Evolutionary conservation across 2,329 filamentous ascomycete species (phyloP), one percentile per base, ranked within the genome.

Genomic region (Talaromyces sp.): DNA sequence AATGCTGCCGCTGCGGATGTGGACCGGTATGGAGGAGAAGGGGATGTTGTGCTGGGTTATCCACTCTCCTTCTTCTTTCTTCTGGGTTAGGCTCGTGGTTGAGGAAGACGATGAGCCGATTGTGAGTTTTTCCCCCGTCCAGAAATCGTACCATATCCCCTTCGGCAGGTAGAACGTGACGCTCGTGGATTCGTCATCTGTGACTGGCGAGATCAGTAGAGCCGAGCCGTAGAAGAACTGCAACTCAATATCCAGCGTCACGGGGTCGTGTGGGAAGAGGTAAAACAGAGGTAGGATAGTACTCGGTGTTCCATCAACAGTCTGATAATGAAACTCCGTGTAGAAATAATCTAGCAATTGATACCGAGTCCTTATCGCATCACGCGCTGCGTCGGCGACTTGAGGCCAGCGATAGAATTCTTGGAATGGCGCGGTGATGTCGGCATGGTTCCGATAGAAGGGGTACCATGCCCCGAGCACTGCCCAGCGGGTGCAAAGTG

Each of bases 341-440:
- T 94, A 93, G 67, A 91, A 83, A 78, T 93, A 93, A 71, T 93
- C 90, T 9, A 93, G 82, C 15, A 93, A 81, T 41, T 85, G 83
- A 78, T 93, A 93, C 17, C 91, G 85, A 52, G 88, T 87, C 37
- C 84, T 84, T 70, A 93, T 92, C 19, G 87, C 89, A 63, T 86
- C 88, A 62, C 84, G 84, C 0, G 89, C 89, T 0, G 89, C 88
- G 7, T 83, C 78, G 0, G 89, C 81, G 5, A 91, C 89, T 1
- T 80, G 76, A 0, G 82, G 78, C 89, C 89, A 93, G 58, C 81
- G 84, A 76, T 93, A 94, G 75, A 91, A 90, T 73, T 93, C 90
- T 72, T 93, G 90, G 0, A 81, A 74, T 17, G 84, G 81, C 2
- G 76, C 74, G 37, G 77, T 74, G 54, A 83, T 75, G 33, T 82